Conservation (phyloP, 169 alveolate genomes). For the Toxoplasma gondii region DNA sequence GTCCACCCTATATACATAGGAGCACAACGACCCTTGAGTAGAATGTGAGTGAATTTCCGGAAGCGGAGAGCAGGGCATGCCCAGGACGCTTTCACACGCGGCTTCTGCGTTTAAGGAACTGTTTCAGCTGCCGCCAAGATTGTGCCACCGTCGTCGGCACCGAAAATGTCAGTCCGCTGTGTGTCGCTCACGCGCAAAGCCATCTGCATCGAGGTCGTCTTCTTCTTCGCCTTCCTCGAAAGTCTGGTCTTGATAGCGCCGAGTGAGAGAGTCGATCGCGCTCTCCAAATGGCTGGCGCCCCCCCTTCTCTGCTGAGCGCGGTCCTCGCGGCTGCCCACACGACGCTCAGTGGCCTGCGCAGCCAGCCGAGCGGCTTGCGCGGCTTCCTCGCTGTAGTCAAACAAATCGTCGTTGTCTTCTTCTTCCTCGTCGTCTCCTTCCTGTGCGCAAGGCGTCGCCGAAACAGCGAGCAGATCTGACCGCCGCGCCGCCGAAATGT, state of each 20-base stretch:
- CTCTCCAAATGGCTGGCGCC: slow-evolving; percentile 41
- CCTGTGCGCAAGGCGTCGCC: neutral
- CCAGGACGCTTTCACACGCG: too few relatives aligned
- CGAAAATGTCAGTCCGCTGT: too few relatives aligned
- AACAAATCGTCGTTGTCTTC: slow-evolving; percentile 40
- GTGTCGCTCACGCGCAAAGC: neutral
- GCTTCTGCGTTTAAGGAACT: too few relatives aligned
- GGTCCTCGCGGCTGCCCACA: slow-evolving; percentile 14
- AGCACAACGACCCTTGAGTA: too few relatives aligned
- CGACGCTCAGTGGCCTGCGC: slow-evolving; percentile 45
- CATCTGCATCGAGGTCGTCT: slow-evolving; percentile 50
- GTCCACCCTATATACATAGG: too few relatives aligned
- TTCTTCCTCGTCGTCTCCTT: slow-evolving; percentile 48
- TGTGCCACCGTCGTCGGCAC: too few relatives aligned
- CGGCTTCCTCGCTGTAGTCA: slow-evolving; percentile 45
- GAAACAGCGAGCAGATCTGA: neutral
- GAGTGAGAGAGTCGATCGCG: slow-evolving; percentile 46
- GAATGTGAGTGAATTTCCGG: too few relatives aligned
- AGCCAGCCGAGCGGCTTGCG: slow-evolving; percentile 46
- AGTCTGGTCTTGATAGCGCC: slow-evolving; percentile 49
- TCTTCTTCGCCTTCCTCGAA: slow-evolving; percentile 51
- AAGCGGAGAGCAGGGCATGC: too few relatives aligned
- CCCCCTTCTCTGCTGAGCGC: slow-evolving; percentile 41
- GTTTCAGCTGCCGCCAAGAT: too few relatives aligned
- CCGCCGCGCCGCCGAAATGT: too few relatives aligned